These are phyloP conservation scores for Neodidymelliopsis sp. DNA, from an alignment of 2,329 filamentous ascomycete species.

Conservation along the genomic window DNA sequence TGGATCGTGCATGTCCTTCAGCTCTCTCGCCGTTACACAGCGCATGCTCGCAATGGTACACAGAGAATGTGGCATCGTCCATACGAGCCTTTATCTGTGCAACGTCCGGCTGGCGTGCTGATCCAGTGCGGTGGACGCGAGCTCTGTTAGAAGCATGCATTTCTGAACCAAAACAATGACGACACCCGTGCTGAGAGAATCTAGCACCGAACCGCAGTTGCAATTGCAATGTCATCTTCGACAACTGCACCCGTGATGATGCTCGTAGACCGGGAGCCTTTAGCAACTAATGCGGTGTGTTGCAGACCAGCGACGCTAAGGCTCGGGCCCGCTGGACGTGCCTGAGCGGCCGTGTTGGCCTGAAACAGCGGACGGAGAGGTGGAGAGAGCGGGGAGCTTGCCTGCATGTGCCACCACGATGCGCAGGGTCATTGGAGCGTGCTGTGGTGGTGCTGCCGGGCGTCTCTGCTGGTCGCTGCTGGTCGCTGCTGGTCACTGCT, in stretches of 20 bases:
- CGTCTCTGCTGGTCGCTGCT: too few relatives aligned
- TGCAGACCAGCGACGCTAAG: slow-evolving; percentile 23
- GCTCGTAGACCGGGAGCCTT: not conserved
- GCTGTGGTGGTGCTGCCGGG: slow-evolving; percentile 10
- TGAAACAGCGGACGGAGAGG: slow-evolving; percentile 38
- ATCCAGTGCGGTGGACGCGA: slow-evolving; percentile 18
- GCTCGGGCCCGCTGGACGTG: slow-evolving; percentile 20
- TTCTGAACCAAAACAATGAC: slow-evolving; percentile 14
- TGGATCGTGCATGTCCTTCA: slow-evolving; percentile 27
- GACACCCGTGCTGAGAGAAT: not conserved
- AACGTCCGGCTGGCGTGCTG: slow-evolving; percentile 20
- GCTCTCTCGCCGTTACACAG: slow-evolving; percentile 29
- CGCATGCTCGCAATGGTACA: slow-evolving; percentile 33
- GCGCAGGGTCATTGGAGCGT: slow-evolving; percentile 24
- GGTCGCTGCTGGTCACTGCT: not conserved
- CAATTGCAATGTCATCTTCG: not conserved
- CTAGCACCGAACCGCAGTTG: not conserved
- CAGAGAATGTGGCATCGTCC: slow-evolving; percentile 24
- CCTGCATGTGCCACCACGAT: slow-evolving; percentile 24
- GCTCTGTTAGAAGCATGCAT: slow-evolving; percentile 20
- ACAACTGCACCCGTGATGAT: not conserved
- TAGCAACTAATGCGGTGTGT: slow-evolving; percentile 32
- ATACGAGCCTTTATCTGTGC: slow-evolving; percentile 24
- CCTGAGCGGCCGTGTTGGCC: slow-evolving; percentile 22
- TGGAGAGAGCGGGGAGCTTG: slow-evolving; percentile 27